Conservation (phyloP, 306 rosid species). For the Heteromeles arbutifolia region DNA sequence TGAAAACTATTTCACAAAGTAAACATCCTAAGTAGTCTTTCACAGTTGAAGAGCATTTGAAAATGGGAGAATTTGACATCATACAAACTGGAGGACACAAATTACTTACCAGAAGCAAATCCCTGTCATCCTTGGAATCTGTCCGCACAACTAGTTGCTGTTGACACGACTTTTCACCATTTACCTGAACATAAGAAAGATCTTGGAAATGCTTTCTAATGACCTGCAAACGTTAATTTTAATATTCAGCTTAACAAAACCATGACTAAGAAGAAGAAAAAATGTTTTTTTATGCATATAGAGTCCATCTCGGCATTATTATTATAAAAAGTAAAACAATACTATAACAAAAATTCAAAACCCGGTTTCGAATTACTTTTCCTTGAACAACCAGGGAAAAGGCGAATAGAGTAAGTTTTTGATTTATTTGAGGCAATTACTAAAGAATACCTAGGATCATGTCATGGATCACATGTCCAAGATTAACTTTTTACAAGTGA, state of each 20-base stretch:
- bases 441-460: background rate
- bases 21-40: background rate
- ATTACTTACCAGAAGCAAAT: slow-evolving; percentile 58
- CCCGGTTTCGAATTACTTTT: background rate
- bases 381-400: background rate
- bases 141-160: slow-evolving; percentile 57
- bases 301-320: background rate
- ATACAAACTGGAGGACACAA: background rate
- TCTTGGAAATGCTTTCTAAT: slow-evolving; percentile 59
- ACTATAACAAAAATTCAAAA: background rate
- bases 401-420: background rate
- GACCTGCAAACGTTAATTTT: slow-evolving; percentile 53
- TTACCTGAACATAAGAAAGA: slow-evolving; percentile 48
- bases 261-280: background rate
- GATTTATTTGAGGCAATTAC: background rate
- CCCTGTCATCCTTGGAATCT: slow-evolving; percentile 61
- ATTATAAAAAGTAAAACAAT: background rate
- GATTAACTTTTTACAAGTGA: background rate
- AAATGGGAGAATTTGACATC: background rate
- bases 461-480: background rate
- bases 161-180: slow-evolving; percentile 40
- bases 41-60: background rate
- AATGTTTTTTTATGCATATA: background rate
- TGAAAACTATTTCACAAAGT: background rate
- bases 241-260: slow-evolving; percentile 14